Evolutionary conservation across 441 rosid genomes (phyloP).

Genomic region (Iberis amara): DNA sequence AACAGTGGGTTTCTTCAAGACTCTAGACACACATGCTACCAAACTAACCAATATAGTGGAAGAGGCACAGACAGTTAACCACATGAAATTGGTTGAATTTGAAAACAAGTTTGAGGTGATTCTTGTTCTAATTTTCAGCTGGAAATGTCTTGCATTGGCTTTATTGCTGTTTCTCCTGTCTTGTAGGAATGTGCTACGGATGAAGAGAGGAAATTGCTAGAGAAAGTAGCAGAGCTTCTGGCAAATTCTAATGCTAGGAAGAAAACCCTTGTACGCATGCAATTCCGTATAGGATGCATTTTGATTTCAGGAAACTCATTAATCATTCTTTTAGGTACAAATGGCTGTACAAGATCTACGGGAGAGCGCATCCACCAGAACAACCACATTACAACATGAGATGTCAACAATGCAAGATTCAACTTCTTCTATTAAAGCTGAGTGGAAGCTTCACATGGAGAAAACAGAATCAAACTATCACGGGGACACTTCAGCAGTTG

Average conservation of each 20-base stretch:
- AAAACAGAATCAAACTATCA: slow-evolving; percentile 67
- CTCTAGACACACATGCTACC: slow-evolving; percentile 64
- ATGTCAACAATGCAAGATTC: slow-evolving; percentile 90
- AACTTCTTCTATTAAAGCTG: slow-evolving; percentile 59
- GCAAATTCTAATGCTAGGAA: slow-evolving; percentile 77
- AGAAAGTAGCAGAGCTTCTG: slow-evolving; percentile 82
- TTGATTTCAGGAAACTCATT: slow-evolving; percentile 19
- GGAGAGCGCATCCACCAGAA: slow-evolving; percentile 69
- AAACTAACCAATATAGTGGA: slow-evolving; percentile 63
- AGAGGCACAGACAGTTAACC: slow-evolving; percentile 78
- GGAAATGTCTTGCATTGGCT: not conserved
- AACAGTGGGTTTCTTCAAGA: slow-evolving; percentile 65
- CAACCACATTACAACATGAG: slow-evolving; percentile 71
- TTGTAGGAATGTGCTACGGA: slow-evolving; percentile 57
- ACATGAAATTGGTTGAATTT: slow-evolving; percentile 61
- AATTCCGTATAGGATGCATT: not conserved
- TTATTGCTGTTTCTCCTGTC: slow-evolving; percentile 12
- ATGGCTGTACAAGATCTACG: slow-evolving; percentile 81
- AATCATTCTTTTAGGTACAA: slow-evolving; percentile 54
- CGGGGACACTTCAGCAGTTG: slow-evolving; percentile 70
- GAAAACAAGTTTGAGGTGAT: slow-evolving; percentile 89
- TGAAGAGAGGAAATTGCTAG: slow-evolving; percentile 80
- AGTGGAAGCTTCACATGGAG: slow-evolving; percentile 81
- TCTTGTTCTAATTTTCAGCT: slow-evolving; percentile 10
- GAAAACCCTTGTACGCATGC: slow-evolving; percentile 59